Evolutionary conservation across 306 rosid species (phyloP), one percentile per base, ranked within the genome.

Genomic region (Calophaca sinica): DNA sequence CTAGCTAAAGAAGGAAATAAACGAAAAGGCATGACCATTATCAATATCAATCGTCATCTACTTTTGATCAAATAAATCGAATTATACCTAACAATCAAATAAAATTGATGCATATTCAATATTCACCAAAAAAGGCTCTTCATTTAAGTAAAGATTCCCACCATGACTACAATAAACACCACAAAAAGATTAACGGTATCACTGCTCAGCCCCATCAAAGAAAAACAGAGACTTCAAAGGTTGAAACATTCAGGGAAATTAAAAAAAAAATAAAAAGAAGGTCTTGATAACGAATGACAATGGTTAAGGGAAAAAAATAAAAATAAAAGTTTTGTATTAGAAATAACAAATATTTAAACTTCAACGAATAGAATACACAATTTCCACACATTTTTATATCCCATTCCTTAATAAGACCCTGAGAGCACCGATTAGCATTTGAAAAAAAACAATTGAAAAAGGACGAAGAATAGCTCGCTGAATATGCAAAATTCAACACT

Each of bases 71-170:
- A n/a, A n/a, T n/a, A n/a, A n/a, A n/a, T n/a, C n/a, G n/a, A n/a
- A n/a, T n/a, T n/a, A n/a, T n/a, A n/a, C n/a, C n/a, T n/a, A n/a
- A n/a, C n/a, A n/a, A n/a, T n/a, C n/a, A n/a, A n/a, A n/a, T n/a
- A n/a, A n/a, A 28, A 20, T 53, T 5, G 66, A 28, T 9, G 42
- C 53, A 65, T 12, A 79, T 42, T 53, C 73, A 79, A 60, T 5
- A 49, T 11, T n/a, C n/a, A n/a, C n/a, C n/a, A n/a, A n/a, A 75
- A 74, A 53, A 39, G n/a, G 26, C 44, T 29, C 50, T 46, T 67
- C 26, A 41, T 75, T 55, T 65, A 35, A 13, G n/a, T 32, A 41
- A 15, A 49, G 32, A 48, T 59, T 46, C 46, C 70, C 62, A 55
- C 10, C 32, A 72, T 35, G 32, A 9, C 68, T 36, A 57, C 60